These are phyloP conservation scores for Diaporthe ilicicola DNA, from an alignment of 2,329 filamentous ascomycete species.

Conservation along the genomic window DNA sequence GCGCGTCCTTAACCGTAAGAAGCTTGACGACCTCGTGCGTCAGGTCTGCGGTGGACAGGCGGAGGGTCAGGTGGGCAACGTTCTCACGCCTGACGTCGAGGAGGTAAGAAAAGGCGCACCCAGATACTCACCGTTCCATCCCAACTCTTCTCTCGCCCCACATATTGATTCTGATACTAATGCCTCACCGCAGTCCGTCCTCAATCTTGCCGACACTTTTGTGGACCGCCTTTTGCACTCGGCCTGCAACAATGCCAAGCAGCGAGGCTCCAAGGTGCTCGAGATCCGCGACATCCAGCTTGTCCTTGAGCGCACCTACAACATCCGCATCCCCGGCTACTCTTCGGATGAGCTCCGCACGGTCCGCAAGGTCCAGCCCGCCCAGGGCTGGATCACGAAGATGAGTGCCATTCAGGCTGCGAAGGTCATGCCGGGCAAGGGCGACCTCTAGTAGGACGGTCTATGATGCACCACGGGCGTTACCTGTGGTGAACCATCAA, in stretches of 20 bases:
- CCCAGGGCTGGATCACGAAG: slow-evolving; percentile 90
- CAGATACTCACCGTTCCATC: background rate
- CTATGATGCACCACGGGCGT: background rate
- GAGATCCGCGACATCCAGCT: slow-evolving; percentile 89
- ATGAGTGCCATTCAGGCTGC: slow-evolving; percentile 96
- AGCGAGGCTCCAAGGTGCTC: slow-evolving; percentile 87
- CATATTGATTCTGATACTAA: slow-evolving; percentile 5
- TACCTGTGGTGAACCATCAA: background rate
- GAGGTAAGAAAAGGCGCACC: slow-evolving; percentile 68
- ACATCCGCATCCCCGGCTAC: slow-evolving; percentile 93
- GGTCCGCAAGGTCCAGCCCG: slow-evolving; percentile 91
- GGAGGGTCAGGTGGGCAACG: slow-evolving; percentile 77
- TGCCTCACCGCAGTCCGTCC: slow-evolving; percentile 70
- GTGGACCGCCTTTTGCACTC: slow-evolving; percentile 89
- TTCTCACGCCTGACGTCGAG: slow-evolving; percentile 91
- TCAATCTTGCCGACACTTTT: slow-evolving; percentile 92
- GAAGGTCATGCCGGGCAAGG: slow-evolving; percentile 77
- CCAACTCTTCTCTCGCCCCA: background rate
- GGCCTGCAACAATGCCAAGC: slow-evolving; percentile 91
- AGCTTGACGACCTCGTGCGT: slow-evolving; percentile 91
- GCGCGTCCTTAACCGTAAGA: slow-evolving; percentile 95
- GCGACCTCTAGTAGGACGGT: slow-evolving; percentile 45
- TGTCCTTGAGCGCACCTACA: slow-evolving; percentile 84
- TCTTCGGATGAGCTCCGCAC: slow-evolving; percentile 93
- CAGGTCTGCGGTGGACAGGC: slow-evolving; percentile 87